Evolutionary conservation across 345 rosid genomes (phyloP).

Genomic region (Pistacia integerrima): DNA sequence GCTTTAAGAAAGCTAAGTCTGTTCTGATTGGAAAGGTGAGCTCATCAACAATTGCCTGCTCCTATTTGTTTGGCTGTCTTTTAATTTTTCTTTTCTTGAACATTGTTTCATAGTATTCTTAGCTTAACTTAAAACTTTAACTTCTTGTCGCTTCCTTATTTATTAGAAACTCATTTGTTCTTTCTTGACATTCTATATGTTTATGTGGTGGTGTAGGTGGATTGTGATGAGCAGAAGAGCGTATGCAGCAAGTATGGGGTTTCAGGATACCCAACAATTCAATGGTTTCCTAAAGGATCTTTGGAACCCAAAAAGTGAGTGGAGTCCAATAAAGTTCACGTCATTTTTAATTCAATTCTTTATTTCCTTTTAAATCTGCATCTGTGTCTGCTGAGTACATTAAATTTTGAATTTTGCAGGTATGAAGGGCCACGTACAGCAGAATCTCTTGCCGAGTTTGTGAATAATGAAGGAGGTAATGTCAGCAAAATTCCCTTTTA

Average conservation of each 20-base stretch:
- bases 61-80: not conserved
- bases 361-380: not conserved
- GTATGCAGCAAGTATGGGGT: slow-evolving; percentile 90
- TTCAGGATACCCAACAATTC: slow-evolving; percentile 90
- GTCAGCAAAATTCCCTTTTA: not conserved
- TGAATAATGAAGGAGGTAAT: slow-evolving; percentile 92
- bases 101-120: not conserved
- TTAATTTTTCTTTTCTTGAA: too few species aligned
- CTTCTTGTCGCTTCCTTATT: not conserved
- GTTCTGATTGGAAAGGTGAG: slow-evolving; percentile 90
- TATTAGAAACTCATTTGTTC: not conserved
- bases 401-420: slow-evolving; percentile 37
- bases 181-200: slow-evolving; percentile 1
- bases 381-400: slow-evolving; percentile 1
- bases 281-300: slow-evolving; percentile 98
- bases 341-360: not conserved
- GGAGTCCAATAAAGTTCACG: not conserved
- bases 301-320: slow-evolving; percentile 91
- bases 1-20: slow-evolving; percentile 88
- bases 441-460: slow-evolving; percentile 84
- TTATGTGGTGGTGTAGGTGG: slow-evolving; percentile 63
- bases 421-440: slow-evolving; percentile 89
- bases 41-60: not conserved
- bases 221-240: slow-evolving; percentile 96
- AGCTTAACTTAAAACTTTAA: not conserved